Base-by-base conservation (phyloP, 2,329 filamentous ascomycete species). In the Trichoderma endophyticum region DNA sequence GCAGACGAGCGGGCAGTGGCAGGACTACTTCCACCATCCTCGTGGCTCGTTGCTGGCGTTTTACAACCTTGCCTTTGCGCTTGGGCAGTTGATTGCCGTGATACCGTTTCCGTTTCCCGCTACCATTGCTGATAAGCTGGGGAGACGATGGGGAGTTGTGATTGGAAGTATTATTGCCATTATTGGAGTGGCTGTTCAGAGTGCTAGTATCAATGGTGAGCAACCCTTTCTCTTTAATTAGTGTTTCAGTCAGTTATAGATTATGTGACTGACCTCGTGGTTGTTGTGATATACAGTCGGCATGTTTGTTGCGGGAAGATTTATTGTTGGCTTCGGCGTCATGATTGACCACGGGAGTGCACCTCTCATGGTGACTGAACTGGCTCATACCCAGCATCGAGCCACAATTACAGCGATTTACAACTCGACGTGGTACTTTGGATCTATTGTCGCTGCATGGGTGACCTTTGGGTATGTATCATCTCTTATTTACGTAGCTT, bases 381-480 rank as follows among this genome's bases (percentile, higher is more conserved):
- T 92, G 73, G 89, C 87, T 80, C 90, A 92, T 77, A 90, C 90
- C 28, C 90, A 92, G 77, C 90, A 92, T 77, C 88, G 90, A 77
- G 90, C 86, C 34, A 87, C 86, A 32, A 84, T 92, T 62, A 92
- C 90, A 1, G 85, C 90, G 15, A 84, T 92, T 72, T 92, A 92
- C 81, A 92, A 92, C 80, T 91, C 88, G 75, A 80, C 91, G 67
- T 92, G 89, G 89, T 69, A 69, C n/a, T 61, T 69, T 36, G 66
- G 66, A 12, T 60, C 66, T 4, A 71, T 71, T 65, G 43, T 71
- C 21, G 68, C 68, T 7, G 59, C 68, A 6, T 71, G 68, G 68
- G 57, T 65, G n/a, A 71, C 68, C 21, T 65, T 71, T 71, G 68
- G 68, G 65, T 68, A 68, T 39, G 34, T 30, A 15, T 4, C 4